phyloP scores from a whole-genome alignment of 768 basidiomycete species.

The Cystobasidium ongulense region DNA sequence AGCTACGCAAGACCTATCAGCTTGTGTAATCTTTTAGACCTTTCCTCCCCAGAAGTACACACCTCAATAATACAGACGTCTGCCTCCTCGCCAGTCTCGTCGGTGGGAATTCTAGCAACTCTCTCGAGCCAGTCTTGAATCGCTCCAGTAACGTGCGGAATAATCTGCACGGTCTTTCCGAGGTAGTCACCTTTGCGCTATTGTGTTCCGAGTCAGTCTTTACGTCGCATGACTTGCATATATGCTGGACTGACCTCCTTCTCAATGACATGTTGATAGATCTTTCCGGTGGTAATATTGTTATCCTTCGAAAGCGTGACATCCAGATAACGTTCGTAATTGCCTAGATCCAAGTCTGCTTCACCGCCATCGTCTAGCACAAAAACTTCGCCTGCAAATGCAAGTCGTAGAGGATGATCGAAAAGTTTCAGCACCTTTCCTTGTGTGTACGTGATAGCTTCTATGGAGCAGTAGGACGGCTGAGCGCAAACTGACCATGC shows the following conservation, averaged over 20 bases:
- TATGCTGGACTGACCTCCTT: slow-evolving; percentile 62
- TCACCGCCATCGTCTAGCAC: slow-evolving; percentile 97
- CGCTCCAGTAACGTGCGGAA: slow-evolving; percentile 90
- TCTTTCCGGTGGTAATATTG: slow-evolving; percentile 98
- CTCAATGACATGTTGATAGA: slow-evolving; percentile 92
- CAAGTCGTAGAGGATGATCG: neutral
- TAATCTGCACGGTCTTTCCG: slow-evolving; percentile 94
- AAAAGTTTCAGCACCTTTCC: neutral
- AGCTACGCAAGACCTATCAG: slow-evolving; percentile 52
- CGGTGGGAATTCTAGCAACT: slow-evolving; percentile 86
- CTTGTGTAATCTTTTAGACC: neutral
- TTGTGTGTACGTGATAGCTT: neutral
- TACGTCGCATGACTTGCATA: neutral
- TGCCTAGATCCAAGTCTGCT: slow-evolving; percentile 93
- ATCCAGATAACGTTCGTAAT: slow-evolving; percentile 95
- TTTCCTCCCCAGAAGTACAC: slow-evolving; percentile 33
- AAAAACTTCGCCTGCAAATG: slow-evolving; percentile 77
- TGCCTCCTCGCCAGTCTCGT: slow-evolving; percentile 82
- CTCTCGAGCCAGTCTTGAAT: slow-evolving; percentile 99
- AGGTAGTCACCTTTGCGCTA: slow-evolving; percentile 60
- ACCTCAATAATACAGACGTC: slow-evolving; percentile 98
- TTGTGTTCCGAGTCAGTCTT: neutral
- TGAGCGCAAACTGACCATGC: slow-evolving; percentile 62
- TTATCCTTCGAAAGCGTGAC: slow-evolving; percentile 89
- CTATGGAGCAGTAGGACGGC: neutral